Base-by-base conservation (phyloP, 2,329 filamentous ascomycete genomes). In the Drechslerella stenobrocha region DNA sequence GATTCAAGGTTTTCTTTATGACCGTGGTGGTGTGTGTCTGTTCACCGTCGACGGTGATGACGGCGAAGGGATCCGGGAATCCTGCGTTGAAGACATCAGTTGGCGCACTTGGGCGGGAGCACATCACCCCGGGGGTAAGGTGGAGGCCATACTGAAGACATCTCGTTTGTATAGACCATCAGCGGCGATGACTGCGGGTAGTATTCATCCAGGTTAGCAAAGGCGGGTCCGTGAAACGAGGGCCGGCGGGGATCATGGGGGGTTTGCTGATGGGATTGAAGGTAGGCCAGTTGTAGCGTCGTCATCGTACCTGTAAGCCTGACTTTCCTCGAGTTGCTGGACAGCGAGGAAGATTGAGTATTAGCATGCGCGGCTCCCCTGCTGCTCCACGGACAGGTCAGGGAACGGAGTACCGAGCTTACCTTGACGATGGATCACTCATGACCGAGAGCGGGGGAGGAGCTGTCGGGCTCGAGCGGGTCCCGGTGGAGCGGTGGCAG, bases 121-220 rank as follows among this genome's bases (percentile, higher is more conserved):
- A 18, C 18, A 46, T 40, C 11, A 40, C 35, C 35, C 13, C 45
- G 44, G 46, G 28, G 72, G 79, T 71, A 78, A 75, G 65, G 57
- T 50, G 56, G 18, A 61, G 44, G 48, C 85, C 90, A 74, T 87
- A 97, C 93, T 85, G 79, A 98, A 97, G 70, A 98, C 91, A 89
- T 98, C 93, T 79, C 93, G 87, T 82, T 97, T 98, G 82, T 96
- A 97, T 72, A 98, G 82, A 69, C 93, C 93, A 82, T 98, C 93
- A 73, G 93, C 93, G 73, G 93, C 93, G 81, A 98, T 96, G 80
- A 98, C 93, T 97, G 77, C 73, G 73, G 48, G 32, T 55, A 22
- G 3, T 26, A 44, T 28, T 18, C 6, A 24, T 9, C 22, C 37
- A 18, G 9, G 56, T 60, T 46, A 60, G 56, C 47, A 51, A n/a